A percentile compares a stretch with the other conserved stretches of the same genome.
phyloP scores from a whole-genome alignment of 768 basidiomycete species.

The Crepidotus variabilis region DNA sequence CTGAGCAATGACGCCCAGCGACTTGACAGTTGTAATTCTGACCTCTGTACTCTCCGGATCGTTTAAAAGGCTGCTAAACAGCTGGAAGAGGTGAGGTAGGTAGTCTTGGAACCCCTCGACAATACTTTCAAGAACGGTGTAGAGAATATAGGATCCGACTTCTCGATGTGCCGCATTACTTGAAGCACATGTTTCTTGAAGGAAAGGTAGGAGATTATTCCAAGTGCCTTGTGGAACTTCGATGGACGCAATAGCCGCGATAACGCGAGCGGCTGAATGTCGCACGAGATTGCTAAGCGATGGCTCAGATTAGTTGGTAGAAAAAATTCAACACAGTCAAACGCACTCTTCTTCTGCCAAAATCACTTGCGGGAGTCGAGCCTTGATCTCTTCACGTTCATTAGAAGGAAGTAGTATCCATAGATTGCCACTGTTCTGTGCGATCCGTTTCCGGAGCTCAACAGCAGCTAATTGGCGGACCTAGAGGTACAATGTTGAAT shows the following conservation, averaged over 20 bases:
- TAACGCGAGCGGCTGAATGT: slow-evolving; percentile 87
- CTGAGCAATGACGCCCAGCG: slow-evolving; percentile 90
- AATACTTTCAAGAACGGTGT: slow-evolving; percentile 87
- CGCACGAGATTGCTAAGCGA: slow-evolving; percentile 77
- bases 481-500: slow-evolving; percentile 35
- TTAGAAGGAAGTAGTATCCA: slow-evolving; percentile 72
- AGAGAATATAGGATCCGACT: slow-evolving; percentile 87
- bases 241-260: slow-evolving; percentile 88
- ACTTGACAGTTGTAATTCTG: slow-evolving; percentile 85
- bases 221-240: slow-evolving; percentile 80
- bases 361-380: slow-evolving; percentile 73
- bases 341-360: slow-evolving; percentile 75
- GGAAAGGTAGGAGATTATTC: slow-evolving; percentile 85
- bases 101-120: slow-evolving; percentile 86
- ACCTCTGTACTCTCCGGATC: slow-evolving; percentile 91
- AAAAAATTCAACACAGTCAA: slow-evolving; percentile 2
- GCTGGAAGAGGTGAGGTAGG: slow-evolving; percentile 68
- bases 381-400: slow-evolving; percentile 81
- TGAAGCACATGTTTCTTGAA: slow-evolving; percentile 74
- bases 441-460: slow-evolving; percentile 91
- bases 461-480: slow-evolving; percentile 96
- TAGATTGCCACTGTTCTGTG: slow-evolving; percentile 71
- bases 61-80: slow-evolving; percentile 66
- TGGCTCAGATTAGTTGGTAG: slow-evolving; percentile 11
- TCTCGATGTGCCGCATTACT: slow-evolving; percentile 75